Evolutionary conservation across 768 basidiomycete genomes (phyloP).

Genomic region (Leccinum boreale): DNA sequence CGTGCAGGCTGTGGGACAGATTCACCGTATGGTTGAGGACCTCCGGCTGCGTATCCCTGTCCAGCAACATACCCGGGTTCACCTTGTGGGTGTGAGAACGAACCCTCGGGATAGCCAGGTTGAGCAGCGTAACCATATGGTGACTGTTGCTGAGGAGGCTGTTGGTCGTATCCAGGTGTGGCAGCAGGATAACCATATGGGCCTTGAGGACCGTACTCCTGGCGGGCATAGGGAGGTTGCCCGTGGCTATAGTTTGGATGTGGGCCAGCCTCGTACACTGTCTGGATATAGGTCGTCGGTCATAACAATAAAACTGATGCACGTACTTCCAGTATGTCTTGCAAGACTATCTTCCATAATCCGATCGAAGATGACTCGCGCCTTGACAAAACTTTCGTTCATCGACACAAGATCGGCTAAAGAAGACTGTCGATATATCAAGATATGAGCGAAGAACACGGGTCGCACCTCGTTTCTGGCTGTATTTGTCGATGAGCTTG

Average conservation of each 20-base stretch:
- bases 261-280: slow-evolving; percentile 51
- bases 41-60: slow-evolving; percentile 20
- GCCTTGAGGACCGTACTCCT: slow-evolving; percentile 36
- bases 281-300: slow-evolving; percentile 6
- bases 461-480: slow-evolving; percentile 73
- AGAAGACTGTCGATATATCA: not conserved
- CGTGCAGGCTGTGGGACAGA: slow-evolving; percentile 26
- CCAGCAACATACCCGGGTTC: slow-evolving; percentile 22
- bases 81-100: slow-evolving; percentile 26
- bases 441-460: not conserved
- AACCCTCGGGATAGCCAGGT: slow-evolving; percentile 23
- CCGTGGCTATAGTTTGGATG: slow-evolving; percentile 28
- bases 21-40: slow-evolving; percentile 22
- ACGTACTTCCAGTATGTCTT: slow-evolving; percentile 61
- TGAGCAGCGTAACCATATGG: slow-evolving; percentile 24
- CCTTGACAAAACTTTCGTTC: slow-evolving; percentile 91
- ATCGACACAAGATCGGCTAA: slow-evolving; percentile 90
- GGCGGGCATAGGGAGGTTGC: slow-evolving; percentile 25
- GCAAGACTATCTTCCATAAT: slow-evolving; percentile 93
- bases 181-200: slow-evolving; percentile 45
- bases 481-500: slow-evolving; percentile 95
- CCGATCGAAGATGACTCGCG: slow-evolving; percentile 83
- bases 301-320: not conserved
- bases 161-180: slow-evolving; percentile 41
- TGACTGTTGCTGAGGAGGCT: slow-evolving; percentile 32